Base-by-base conservation (phyloP, 1,139 yeast species). In the Zygoascus meyerae region DNA sequence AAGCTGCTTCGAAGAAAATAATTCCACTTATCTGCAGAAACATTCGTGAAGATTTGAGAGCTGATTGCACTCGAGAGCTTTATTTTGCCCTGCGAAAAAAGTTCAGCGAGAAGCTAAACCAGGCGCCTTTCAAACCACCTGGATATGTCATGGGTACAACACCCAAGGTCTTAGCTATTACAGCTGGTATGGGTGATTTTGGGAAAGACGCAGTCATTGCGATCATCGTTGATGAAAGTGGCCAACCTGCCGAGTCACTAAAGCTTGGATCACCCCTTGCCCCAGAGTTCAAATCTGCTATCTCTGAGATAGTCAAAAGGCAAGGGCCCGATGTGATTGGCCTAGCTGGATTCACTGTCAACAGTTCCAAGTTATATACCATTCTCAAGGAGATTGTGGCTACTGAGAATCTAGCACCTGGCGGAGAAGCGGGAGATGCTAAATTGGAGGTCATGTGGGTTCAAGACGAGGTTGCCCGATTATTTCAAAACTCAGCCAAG, bases 391-490 rank as follows among this genome's bases (percentile, higher is more conserved):
- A 75, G 34, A 77, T 86, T 45, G 76, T 86, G 12, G 50, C 54
- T 44, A 72, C 69, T 15, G 77, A 85, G 55, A 74, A 75, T 40
- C 65, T 85, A 31, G 68, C 70, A 18, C 81, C 80, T 11, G 78
- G 74, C 46, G 74, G 74, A 26, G 85, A 78, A 44, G 64, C 64
- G 2, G 54, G 51, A 12, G 48, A 48, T 29, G 46, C 54, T 3
- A 46, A 50, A 31, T 58, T 82, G 30, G 77, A 72, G 44, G 79
- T 86, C 2, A 70, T 89, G 12, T 92, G 89, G 81, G 95, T 86
- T 29, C 86, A 84, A 57, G 97, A 92, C 64, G 98, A 92, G 63
- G 89, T 95, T 31, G 97, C 98, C 0, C 73, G 95, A 48, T 75
- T 94, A 52, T 92, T 76, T 63, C 95, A 90, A 65, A 79, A 83